Evolutionary conservation across 2,329 filamentous ascomycete species (phyloP).

Genomic region (Trichoderma sp.): DNA sequence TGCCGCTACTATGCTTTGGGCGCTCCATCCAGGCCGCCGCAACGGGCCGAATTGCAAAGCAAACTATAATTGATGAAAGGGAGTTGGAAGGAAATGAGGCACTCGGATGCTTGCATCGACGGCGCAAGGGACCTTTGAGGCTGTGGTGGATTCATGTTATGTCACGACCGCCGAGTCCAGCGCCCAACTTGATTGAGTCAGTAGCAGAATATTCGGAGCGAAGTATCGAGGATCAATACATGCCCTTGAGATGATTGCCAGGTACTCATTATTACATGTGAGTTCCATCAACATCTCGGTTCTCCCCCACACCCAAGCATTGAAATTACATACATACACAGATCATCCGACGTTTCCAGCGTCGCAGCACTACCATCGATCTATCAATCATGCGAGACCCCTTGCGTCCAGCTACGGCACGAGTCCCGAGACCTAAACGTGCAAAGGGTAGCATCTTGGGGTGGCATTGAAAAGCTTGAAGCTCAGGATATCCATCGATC

Average conservation of each 20-base stretch:
- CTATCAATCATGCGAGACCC: not conserved
- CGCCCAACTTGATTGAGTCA: not conserved
- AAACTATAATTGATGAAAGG: not conserved
- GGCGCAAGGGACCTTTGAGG: not conserved
- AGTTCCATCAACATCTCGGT: not conserved
- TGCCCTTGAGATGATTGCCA: not conserved
- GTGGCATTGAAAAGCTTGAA: not conserved
- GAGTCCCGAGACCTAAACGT: not conserved
- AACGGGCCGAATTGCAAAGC: not conserved
- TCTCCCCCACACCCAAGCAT: not conserved
- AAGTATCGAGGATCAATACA: not conserved
- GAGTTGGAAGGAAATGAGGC: not conserved
- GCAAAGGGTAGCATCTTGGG: not conserved
- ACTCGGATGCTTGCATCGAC: not conserved
- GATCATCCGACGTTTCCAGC: not conserved
- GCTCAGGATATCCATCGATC: not conserved
- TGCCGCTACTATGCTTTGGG: not conserved
- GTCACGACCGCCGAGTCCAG: not conserved
- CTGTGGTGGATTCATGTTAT: not conserved
- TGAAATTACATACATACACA: not conserved
- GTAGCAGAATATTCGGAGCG: not conserved
- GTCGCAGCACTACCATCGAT: conserved; percentile 9
- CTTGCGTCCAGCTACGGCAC: conserved; percentile 2
- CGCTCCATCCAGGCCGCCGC: not conserved
- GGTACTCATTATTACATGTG: not conserved